Percentiles rank a stretch among this genome's conserved stretches.
These are phyloP conservation scores for Penicillium sp. DNA, from an alignment of 2,329 filamentous ascomycete species.

Conservation along the genomic window DNA sequence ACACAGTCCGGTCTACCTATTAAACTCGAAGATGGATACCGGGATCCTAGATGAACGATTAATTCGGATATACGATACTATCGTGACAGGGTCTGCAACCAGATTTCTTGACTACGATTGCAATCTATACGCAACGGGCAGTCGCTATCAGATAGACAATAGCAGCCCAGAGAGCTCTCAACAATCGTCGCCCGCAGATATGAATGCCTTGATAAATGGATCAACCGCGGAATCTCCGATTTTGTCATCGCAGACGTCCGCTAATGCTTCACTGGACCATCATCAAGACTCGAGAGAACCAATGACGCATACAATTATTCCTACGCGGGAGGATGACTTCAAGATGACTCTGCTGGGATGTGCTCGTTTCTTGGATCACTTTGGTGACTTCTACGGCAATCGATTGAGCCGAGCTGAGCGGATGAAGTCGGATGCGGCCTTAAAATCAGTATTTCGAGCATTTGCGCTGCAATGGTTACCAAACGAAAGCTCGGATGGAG, in stretches of 20 bases:
- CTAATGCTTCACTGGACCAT: not conserved
- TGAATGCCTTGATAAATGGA: not conserved
- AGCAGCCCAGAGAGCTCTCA: not conserved
- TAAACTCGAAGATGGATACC: slow-evolving; percentile 23
- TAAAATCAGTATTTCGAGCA: slow-evolving; percentile 18
- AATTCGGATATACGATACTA: slow-evolving; percentile 19
- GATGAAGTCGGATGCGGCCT: slow-evolving; percentile 17
- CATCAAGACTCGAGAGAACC: not conserved
- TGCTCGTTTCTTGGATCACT: slow-evolving; percentile 25
- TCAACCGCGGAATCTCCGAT: not conserved
- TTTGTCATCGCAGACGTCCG: not conserved
- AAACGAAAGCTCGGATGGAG: not conserved
- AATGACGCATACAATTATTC: not conserved
- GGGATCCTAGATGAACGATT: slow-evolving; percentile 18
- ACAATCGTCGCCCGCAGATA: not conserved
- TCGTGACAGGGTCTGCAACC: slow-evolving; percentile 16
- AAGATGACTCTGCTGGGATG: slow-evolving; percentile 20
- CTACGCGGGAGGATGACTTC: not conserved
- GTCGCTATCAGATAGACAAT: slow-evolving; percentile 16
- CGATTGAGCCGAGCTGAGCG: slow-evolving; percentile 6
- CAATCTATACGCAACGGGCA: slow-evolving; percentile 18
- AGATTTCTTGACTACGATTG: slow-evolving; percentile 22
- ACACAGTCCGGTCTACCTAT: slow-evolving; percentile 21
- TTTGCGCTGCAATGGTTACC: slow-evolving; percentile 22
- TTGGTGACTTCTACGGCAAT: slow-evolving; percentile 23